A percentile compares a stretch with the other conserved stretches of the same genome.
These are phyloP conservation scores for Phytophthora colocasiae DNA, from an alignment of 352 stramenopile species.

Conservation along the genomic window DNA sequence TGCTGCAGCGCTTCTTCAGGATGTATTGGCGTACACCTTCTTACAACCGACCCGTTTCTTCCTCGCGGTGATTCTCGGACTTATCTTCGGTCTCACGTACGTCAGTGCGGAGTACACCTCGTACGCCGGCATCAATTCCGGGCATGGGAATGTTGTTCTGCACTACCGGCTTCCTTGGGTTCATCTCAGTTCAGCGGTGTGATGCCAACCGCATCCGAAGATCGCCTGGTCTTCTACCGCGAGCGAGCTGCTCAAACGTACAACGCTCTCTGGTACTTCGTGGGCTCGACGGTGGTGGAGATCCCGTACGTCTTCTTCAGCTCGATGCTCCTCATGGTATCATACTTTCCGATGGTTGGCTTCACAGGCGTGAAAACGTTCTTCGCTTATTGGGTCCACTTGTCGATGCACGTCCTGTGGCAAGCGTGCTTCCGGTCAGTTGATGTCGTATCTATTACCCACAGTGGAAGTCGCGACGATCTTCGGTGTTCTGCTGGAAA, in stretches of 20 bases:
- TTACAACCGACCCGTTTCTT: conserved; percentile 50
- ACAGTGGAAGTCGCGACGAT: conserved; percentile 58
- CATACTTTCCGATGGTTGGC: conserved; percentile 28
- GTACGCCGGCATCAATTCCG: conserved; percentile 37
- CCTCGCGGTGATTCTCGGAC: conserved; percentile 30
- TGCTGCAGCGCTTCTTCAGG: conserved; percentile 59
- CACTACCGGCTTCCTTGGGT: conserved; percentile 66
- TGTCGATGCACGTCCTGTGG: conserved; percentile 28
- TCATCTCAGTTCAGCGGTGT: conserved; percentile 74
- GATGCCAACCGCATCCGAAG: conserved; percentile 67
- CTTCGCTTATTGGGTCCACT: conserved; percentile 25
- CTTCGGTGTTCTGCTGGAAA: conserved; percentile 26
- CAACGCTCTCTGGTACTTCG: conserved; percentile 36
- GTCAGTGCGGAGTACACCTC: conserved; percentile 29
- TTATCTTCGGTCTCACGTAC: conserved; percentile 36
- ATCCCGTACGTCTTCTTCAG: conserved; percentile 58
- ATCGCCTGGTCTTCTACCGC: conserved; percentile 89
- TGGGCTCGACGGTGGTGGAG: conserved; percentile 24
- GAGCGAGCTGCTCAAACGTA: conserved; percentile 78
- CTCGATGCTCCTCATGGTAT: conserved; percentile 21
- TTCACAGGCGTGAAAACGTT: conserved; percentile 26
- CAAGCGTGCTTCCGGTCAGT: conserved; percentile 33
- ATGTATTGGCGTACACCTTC: conserved; percentile 80
- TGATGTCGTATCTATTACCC: conserved; percentile 41
- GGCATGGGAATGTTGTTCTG: conserved; percentile 71